Conservation (phyloP, 2,329 filamentous ascomycete genomes). For the Monilinia polystroma region DNA sequence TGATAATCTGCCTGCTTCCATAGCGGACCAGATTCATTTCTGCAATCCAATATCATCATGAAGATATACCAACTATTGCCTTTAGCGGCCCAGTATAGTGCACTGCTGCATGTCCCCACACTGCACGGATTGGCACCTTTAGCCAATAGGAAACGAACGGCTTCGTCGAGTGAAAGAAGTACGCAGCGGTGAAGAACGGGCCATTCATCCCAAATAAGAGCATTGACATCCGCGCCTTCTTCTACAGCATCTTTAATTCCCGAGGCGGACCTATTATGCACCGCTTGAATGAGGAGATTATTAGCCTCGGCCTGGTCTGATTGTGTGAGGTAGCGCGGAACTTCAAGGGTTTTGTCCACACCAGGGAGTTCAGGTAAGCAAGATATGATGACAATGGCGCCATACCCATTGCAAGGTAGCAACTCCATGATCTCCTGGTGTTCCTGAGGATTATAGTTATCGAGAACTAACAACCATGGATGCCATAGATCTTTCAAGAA, state of each 20-base stretch:
- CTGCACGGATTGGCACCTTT: slow-evolving; percentile 30
- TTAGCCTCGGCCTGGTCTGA: slow-evolving; percentile 26
- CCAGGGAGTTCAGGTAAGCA: neutral
- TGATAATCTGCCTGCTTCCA: slow-evolving; percentile 35
- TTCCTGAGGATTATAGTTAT: slow-evolving; percentile 23
- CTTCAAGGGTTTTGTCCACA: neutral
- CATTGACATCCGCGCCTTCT: slow-evolving; percentile 29
- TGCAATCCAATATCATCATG: slow-evolving; percentile 39
- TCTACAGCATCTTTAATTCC: slow-evolving; percentile 25
- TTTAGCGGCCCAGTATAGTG: slow-evolving; percentile 32
- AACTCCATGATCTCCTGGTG: slow-evolving; percentile 27
- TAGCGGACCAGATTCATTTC: slow-evolving; percentile 43
- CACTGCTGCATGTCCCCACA: slow-evolving; percentile 23
- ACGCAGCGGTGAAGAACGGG: slow-evolving; percentile 30
- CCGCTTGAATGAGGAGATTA: slow-evolving; percentile 23
- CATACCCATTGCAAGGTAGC: slow-evolving; percentile 26
- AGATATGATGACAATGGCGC: slow-evolving; percentile 17
- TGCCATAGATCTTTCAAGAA: slow-evolving; percentile 29
- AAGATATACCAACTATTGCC: slow-evolving; percentile 37
- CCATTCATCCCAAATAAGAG: slow-evolving; percentile 26
- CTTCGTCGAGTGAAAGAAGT: slow-evolving; percentile 29
- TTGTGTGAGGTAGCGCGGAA: slow-evolving; percentile 23
- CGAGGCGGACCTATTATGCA: slow-evolving; percentile 22
- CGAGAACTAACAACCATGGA: slow-evolving; percentile 29
- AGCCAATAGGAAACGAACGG: slow-evolving; percentile 30